These are phyloP conservation scores for Tremella fuciformis DNA, from an alignment of 768 basidiomycete genomes.

Conservation along the genomic window DNA sequence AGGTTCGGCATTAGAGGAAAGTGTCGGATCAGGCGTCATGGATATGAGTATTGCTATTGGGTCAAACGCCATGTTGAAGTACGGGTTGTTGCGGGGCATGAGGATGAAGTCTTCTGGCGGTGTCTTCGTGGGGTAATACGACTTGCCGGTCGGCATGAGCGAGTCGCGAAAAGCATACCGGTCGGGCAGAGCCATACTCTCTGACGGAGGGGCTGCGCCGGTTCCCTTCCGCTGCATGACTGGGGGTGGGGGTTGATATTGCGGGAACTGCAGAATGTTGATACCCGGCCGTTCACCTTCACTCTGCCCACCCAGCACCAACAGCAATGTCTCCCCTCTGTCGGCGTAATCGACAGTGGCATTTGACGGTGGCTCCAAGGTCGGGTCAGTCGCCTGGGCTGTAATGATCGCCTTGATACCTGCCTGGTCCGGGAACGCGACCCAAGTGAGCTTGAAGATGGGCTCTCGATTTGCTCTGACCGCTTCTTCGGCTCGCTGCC, in stretches of 20 bases:
- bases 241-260: constrained; percentile 47
- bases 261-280: constrained; percentile 66
- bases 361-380: constrained; percentile 39
- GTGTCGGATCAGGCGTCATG: constrained; percentile 55
- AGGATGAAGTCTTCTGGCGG: constrained; percentile 75
- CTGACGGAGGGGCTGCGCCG: constrained; percentile 33
- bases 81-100: constrained; percentile 67
- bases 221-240: not conserved
- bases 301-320: constrained; percentile 74
- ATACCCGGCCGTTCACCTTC: constrained; percentile 61
- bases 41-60: constrained; percentile 67
- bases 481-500: constrained; percentile 12
- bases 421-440: constrained; percentile 63
- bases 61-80: constrained; percentile 67
- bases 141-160: constrained; percentile 53
- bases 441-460: constrained; percentile 84
- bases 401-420: constrained; percentile 35
- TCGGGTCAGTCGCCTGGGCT: constrained; percentile 49
- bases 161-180: constrained; percentile 67
- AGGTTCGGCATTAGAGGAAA: constrained; percentile 22
- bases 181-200: constrained; percentile 54
- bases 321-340: constrained; percentile 69
- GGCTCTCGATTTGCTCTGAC: constrained; percentile 61
- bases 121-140: constrained; percentile 62
- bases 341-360: constrained; percentile 53